Evolutionary conservation across 1,284 basidiomycete species (phyloP).

Genomic region (Porodaedalea pini): DNA sequence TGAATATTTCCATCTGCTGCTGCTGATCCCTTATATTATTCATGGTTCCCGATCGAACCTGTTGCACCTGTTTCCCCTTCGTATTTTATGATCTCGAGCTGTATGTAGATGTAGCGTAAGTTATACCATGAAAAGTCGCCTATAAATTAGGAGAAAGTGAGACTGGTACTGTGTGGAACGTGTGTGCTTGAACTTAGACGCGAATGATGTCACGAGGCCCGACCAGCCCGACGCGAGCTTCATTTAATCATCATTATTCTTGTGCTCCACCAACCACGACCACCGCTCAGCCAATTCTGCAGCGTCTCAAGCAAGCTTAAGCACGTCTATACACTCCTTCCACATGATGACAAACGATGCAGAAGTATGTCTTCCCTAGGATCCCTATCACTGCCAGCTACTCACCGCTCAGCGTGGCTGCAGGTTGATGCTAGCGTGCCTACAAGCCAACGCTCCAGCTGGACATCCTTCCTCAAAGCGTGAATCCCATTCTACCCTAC

Average conservation of each 20-base stretch:
- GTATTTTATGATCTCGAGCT: conserved; percentile 10
- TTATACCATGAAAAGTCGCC: not conserved
- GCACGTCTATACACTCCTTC: no score
- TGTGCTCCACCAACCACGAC: no score
- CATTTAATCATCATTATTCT: no score
- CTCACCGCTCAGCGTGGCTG: not conserved
- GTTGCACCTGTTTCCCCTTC: not conserved
- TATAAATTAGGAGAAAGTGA: no score
- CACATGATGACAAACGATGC: not conserved
- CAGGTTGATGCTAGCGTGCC: conserved; percentile 13
- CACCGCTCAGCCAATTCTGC: no score
- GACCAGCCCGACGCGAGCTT: no score
- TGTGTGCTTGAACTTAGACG: no score
- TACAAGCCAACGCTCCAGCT: conserved; percentile 63
- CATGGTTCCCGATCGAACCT: not conserved
- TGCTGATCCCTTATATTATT: not conserved
- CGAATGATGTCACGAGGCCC: conserved; percentile 7
- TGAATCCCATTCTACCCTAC: conserved; percentile 35
- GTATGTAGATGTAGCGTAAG: conserved; percentile 19
- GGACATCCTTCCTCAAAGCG: conserved; percentile 82
- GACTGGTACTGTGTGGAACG: no score
- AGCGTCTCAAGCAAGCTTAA: no score
- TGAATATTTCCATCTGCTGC: not conserved
- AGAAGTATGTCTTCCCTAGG: not conserved
- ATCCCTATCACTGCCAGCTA: not conserved